phyloP scores from a whole-genome alignment of 352 stramenopile species.

The Globisporangium iwayamae region DNA sequence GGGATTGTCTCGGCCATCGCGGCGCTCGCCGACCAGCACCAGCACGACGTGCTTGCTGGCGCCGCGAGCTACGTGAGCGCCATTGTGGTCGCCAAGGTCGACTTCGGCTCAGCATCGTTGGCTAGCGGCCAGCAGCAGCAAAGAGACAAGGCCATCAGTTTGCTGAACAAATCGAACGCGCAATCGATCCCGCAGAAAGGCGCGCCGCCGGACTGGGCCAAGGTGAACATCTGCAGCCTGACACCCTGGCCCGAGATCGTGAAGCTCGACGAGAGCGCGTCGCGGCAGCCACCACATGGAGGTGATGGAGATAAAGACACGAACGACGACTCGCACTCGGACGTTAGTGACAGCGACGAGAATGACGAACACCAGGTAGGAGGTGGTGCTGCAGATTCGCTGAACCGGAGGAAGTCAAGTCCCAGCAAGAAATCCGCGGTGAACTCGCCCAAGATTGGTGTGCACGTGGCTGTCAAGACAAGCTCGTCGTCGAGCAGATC shows the following conservation, averaged over 20 bases:
- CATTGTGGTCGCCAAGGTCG: slow-evolving; percentile 4
- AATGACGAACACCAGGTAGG: neutral
- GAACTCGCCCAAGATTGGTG: slow-evolving; percentile 13
- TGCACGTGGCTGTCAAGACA: slow-evolving; percentile 12
- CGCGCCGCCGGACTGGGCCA: slow-evolving; percentile 49
- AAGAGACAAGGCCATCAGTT: slow-evolving; percentile 17
- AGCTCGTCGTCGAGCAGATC: slow-evolving; percentile 10
- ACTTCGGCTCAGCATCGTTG: neutral
- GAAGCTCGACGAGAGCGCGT: slow-evolving; percentile 5
- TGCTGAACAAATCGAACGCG: slow-evolving; percentile 21
- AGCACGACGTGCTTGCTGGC: slow-evolving; percentile 45
- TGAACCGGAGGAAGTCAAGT: slow-evolving; percentile 4
- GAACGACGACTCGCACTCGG: slow-evolving; percentile 34
- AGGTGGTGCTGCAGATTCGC: neutral
- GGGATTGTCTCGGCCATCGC: slow-evolving; percentile 65
- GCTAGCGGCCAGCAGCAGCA: neutral
- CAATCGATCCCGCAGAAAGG: slow-evolving; percentile 43
- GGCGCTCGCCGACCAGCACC: slow-evolving; percentile 53
- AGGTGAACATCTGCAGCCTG: slow-evolving; percentile 50
- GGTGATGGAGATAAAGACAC: slow-evolving; percentile 19
- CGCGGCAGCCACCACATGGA: neutral
- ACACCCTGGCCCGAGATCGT: slow-evolving; percentile 48
- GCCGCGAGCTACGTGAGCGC: slow-evolving; percentile 26
- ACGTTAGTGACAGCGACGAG: slow-evolving; percentile 40
- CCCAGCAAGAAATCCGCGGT: slow-evolving; percentile 11